Conservation (phyloP, 129 eudicot genomes). For the Artemisia tridentata region DNA sequence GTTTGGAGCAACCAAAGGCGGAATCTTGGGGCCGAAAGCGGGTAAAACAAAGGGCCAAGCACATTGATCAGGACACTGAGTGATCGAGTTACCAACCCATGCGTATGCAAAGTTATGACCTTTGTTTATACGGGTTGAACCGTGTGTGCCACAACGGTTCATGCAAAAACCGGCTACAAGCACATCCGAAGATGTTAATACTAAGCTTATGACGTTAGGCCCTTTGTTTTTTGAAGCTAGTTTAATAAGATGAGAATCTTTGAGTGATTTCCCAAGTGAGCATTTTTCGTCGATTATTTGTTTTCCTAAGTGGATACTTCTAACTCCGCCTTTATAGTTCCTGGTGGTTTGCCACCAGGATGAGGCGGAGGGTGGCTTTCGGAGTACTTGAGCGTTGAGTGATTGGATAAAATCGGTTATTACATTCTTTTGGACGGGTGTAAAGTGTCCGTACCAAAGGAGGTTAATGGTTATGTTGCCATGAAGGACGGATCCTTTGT, state of each 20-base stretch:
- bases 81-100: constrained; percentile 84
- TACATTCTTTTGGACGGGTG: constrained; percentile 49
- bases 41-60: constrained; percentile 88
- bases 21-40: constrained; percentile 55
- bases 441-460: constrained; percentile 74
- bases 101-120: constrained; percentile 48
- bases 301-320: constrained; percentile 44
- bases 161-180: constrained; percentile 64
- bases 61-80: constrained; percentile 78
- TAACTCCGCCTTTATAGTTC: constrained; percentile 46
- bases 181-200: constrained; percentile 70
- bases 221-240: constrained; percentile 44
- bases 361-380: constrained; percentile 51
- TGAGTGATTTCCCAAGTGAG: constrained; percentile 73
- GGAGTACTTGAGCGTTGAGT: constrained; percentile 30
- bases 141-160: constrained; percentile 83
- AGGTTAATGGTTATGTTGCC: constrained; percentile 70
- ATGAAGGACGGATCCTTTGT: constrained; percentile 56
- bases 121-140: constrained; percentile 43
- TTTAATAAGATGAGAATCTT: constrained; percentile 33
- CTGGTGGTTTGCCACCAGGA: constrained; percentile 83
- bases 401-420: constrained; percentile 60
- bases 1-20: constrained; percentile 74
- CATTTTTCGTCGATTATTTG: constrained; percentile 49
- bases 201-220: constrained; percentile 38